Base-by-base conservation (phyloP, 441 rosid genomes). In the Raphanus hybrid region DNA sequence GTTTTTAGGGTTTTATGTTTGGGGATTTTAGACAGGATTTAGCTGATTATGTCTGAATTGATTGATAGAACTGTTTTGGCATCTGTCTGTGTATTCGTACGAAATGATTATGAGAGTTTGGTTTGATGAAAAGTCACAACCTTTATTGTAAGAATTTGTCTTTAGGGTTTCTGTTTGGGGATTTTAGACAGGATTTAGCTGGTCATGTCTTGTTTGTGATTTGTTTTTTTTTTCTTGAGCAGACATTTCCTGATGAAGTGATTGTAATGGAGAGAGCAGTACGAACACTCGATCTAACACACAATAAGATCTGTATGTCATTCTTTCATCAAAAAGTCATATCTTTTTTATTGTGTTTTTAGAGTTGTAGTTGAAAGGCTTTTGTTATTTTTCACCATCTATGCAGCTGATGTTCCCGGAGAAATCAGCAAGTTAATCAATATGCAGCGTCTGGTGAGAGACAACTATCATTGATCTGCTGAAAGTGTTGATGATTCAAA, bases 231-330 rank as follows among this genome's bases (percentile, higher is more conserved):
- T 6, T 23, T 23, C 26, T 73, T 81, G 52, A 75, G 75, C 92
- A 94, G 99, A 71, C 88, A 29, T 89, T 94, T 78, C 97, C 99
- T 4, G 87, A 89, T 77, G 93, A 91, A 82, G 87, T 92, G 72
- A 85, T 94, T 77, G 89, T 85, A 63, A 84, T 94, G 67, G 96
- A 86, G 45, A 87, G 82, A 80, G 81, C 90, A 23, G 97, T 94
- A 65, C 94, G 97, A 27, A 90, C 97, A 71, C 92, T 94, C 11
- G 99, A 94, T 81, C 84, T 94, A 59, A 87, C 97, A 34, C 89
- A 82, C 86, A 94, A 94, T 81, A 92, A 88, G 84, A 74, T 94
- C 78, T 90, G 99, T 94, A 86, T 82, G 72, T 27, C 34, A 29
- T 29, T 29, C 34, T 29, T 45, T 29, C 34, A 29, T 29, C 34